These are phyloP conservation scores for Niveomyces coronatus DNA, from an alignment of 2,329 filamentous ascomycete genomes.

Conservation along the genomic window DNA sequence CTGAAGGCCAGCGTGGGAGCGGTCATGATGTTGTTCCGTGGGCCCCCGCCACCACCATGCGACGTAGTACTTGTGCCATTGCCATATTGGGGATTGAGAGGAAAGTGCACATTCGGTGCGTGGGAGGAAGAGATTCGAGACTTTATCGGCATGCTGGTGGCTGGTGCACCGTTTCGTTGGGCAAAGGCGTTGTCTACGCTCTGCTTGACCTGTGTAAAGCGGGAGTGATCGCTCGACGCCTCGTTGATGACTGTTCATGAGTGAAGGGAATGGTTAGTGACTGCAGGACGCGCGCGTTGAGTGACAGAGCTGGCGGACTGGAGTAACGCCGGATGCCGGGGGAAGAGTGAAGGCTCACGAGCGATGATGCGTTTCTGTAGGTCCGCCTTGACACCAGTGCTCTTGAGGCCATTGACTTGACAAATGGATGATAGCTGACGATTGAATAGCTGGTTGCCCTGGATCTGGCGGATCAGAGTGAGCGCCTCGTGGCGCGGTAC, in stretches of 20 bases:
- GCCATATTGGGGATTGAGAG: constrained; percentile 4
- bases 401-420: constrained; percentile 60
- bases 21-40: constrained; percentile 12
- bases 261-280: not conserved
- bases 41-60: constrained; percentile 6
- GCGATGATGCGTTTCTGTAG: constrained; percentile 69
- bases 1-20: constrained; percentile 36
- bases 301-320: not conserved
- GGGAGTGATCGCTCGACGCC: constrained; percentile 26
- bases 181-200: constrained; percentile 28
- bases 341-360: constrained; percentile 47
- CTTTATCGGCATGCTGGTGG: constrained; percentile 13
- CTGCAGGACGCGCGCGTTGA: not conserved
- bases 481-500: constrained; percentile 33
- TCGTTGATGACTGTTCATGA: constrained; percentile 33
- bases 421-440: constrained; percentile 68
- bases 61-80: not conserved
- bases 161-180: constrained; percentile 18
- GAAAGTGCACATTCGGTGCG: constrained; percentile 10
- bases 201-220: constrained; percentile 33
- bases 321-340: constrained; percentile 1
- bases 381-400: constrained; percentile 75
- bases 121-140: constrained; percentile 9
- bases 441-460: constrained; percentile 38
- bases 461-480: constrained; percentile 33